Evolutionary conservation across 257 asterid species (phyloP).

Genomic region (Gynochthodes officinalis): DNA sequence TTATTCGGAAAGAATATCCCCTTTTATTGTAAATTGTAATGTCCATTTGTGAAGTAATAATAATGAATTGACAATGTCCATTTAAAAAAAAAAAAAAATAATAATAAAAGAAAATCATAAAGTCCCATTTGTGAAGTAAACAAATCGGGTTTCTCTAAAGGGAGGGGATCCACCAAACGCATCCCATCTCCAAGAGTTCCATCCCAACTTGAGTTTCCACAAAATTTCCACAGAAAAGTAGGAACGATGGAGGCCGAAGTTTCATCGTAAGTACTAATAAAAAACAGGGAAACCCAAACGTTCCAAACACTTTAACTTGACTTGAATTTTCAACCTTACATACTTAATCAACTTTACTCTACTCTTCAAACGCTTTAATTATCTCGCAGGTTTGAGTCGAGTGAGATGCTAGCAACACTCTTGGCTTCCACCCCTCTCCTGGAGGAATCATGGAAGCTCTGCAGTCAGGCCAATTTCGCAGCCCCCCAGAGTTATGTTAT

Average conservation of each 20-base stretch:
- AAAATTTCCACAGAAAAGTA: slow-evolving; percentile 18
- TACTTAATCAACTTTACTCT: neutral
- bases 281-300: neutral
- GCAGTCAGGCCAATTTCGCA: slow-evolving; percentile 44
- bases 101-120: too few species aligned
- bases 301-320: neutral
- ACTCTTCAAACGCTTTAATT: neutral
- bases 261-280: slow-evolving; percentile 44
- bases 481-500: slow-evolving; percentile 39
- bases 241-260: slow-evolving; percentile 50
- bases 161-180: too few species aligned
- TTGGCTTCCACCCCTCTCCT: slow-evolving; percentile 77
- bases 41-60: too few species aligned
- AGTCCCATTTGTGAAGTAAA: too few species aligned
- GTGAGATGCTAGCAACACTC: slow-evolving; percentile 72
- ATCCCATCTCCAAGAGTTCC: too few species aligned
- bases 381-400: slow-evolving; percentile 66
- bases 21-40: too few species aligned
- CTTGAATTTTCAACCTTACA: slow-evolving; percentile 6
- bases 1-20: too few species aligned
- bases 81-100: too few species aligned
- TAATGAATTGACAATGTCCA: too few species aligned
- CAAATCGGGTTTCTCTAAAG: too few species aligned
- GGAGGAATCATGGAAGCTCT: slow-evolving; percentile 69
- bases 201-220: neutral